Conservation (phyloP, 148 eudicot species). For the Camellia japonica region DNA sequence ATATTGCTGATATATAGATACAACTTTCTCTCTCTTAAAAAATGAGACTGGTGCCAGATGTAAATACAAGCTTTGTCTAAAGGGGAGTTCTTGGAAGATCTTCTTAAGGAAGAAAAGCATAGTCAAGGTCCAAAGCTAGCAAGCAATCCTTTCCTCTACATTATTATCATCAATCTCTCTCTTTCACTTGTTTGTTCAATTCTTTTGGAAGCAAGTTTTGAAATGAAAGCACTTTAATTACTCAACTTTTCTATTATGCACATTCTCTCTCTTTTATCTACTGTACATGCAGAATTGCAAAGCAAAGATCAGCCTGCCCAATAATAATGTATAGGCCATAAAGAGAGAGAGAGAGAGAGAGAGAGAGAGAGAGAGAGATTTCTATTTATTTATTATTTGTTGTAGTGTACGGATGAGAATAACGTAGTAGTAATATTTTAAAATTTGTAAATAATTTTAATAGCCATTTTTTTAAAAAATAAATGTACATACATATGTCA, state of each 20-base stretch:
- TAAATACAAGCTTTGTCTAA: background rate
- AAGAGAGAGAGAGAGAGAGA: no score
- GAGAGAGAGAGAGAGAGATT: no score
- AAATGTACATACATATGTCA: no score
- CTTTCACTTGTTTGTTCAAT: conserved; percentile 3
- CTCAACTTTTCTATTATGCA: background rate
- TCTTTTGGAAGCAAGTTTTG: background rate
- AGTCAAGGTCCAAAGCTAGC: conserved; percentile 56
- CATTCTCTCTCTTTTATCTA: background rate
- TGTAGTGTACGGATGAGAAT: no score
- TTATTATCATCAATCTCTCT: background rate
- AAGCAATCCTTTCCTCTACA: background rate
- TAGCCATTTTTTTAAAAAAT: no score
- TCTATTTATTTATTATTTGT: no score
- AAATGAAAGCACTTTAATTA: background rate
- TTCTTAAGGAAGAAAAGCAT: conserved; percentile 76
- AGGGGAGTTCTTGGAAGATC: conserved; percentile 36
- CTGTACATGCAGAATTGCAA: background rate
- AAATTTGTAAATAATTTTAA: no score
- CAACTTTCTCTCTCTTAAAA: no score
- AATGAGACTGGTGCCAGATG: no score
- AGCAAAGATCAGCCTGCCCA: background rate
- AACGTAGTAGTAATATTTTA: no score
- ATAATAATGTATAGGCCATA: background rate
- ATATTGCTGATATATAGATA: no score